phyloP scores from a whole-genome alignment of 805 yeast species.

The Sugiyamaella valdiviana region DNA sequence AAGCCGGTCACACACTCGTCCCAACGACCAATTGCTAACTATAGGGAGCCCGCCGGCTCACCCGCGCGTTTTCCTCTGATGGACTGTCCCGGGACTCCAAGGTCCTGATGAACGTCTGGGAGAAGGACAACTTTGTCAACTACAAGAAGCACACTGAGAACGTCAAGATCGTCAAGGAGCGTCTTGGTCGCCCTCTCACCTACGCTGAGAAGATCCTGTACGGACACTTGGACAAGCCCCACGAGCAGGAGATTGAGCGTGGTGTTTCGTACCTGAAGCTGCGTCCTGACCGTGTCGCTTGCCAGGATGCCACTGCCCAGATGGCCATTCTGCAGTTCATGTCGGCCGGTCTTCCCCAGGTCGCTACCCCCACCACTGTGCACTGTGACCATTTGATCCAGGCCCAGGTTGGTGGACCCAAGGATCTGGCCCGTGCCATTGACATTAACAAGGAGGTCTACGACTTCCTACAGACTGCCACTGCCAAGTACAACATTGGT shows the following conservation, averaged over 20 bases:
- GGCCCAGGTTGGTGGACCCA: constrained; percentile 85
- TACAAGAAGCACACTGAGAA: constrained; percentile 88
- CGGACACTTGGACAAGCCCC: constrained; percentile 92
- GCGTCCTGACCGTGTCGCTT: constrained; percentile 96
- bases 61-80: constrained; percentile 19
- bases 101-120: constrained; percentile 62
- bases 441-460: constrained; percentile 89
- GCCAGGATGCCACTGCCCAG: constrained; percentile 99
- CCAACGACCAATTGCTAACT: neutral
- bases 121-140: constrained; percentile 71
- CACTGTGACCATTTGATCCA: constrained; percentile 98
- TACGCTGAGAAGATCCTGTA: constrained; percentile 93
- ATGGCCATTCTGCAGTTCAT: constrained; percentile 96
- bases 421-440: constrained; percentile 80
- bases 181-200: constrained; percentile 84
- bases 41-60: constrained; percentile 9
- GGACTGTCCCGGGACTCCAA: constrained; percentile 56
- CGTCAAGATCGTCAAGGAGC: constrained; percentile 73
- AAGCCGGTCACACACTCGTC: too few relatives aligned
- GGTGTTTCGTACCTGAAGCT: constrained; percentile 88
- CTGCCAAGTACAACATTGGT: constrained; percentile 93
- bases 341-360: constrained; percentile 88
- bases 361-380: constrained; percentile 91
- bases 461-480: constrained; percentile 83
- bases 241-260: constrained; percentile 74